Base-by-base conservation (phyloP, 2,329 filamentous ascomycete genomes). In the Myriosclerotinia curreyana region DNA sequence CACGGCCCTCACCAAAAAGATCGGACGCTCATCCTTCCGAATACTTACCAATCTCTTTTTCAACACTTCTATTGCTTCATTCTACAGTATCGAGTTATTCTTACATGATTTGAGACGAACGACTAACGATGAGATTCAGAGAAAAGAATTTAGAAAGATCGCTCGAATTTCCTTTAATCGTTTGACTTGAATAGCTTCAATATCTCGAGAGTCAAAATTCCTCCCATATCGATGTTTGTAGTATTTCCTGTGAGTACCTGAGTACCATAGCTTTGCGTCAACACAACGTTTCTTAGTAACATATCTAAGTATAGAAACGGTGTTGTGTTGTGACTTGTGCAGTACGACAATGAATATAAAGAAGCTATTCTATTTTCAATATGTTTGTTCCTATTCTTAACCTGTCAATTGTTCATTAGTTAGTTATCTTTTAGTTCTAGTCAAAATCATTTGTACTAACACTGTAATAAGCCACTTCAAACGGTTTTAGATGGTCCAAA, bases 21-120 rank as follows among this genome's bases (percentile, higher is more conserved):
- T 66, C 68, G 69, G 69, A 68, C 62, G 34, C 25, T 66, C 55
- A 58, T 56, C 66, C 68, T 69, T 70, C 69, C 69, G 68, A 65
- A 65, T 62, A 64, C 38, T 44, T 36, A 56, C 52, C 61, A 70
- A 69, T 70, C 59, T 69, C 68, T 55, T 49, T 60, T 61, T 55
- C 65, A 51, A 63, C 42, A 63, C 50, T 46, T 48, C 28, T 20
- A 22, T 36, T 46, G 54, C 54, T 58, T 46, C 54, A 58, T 36
- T 20, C n/a, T 25, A 28, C 22, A 40, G 22, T 51, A 28, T 22
- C 17, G 22, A 40, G 28, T 2, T 15, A 38, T 60, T 60, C 46
- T 40, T 51, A 40, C 58, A 48, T 36, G 55, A 25, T 59, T 48
- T 25, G 55, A 59, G 55, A 59, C 42, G 55, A 48, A 49, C 55